Percentiles rank a stretch among this genome's conserved stretches.
Conservation (phyloP, 2,329 filamentous ascomycete genomes). For the Penicillium decumbens region DNA sequence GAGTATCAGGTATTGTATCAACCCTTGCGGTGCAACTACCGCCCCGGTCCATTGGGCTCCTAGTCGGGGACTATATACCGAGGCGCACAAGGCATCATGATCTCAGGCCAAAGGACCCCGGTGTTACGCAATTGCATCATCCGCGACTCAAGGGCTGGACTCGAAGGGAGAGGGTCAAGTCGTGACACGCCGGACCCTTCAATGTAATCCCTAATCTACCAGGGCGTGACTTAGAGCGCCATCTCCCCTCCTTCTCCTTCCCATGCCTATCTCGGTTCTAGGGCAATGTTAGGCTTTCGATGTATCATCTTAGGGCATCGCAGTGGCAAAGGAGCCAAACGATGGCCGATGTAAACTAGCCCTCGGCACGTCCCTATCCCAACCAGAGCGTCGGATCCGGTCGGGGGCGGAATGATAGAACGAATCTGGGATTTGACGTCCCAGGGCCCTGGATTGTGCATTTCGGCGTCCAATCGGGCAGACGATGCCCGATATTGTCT, state of each 20-base stretch:
- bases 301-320: not conserved
- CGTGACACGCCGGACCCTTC: not conserved
- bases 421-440: constrained; percentile 1
- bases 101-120: constrained; percentile 8
- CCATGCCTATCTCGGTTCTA: not conserved
- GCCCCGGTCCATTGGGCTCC: constrained; percentile 8
- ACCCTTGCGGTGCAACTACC: constrained; percentile 8
- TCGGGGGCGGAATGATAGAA: constrained; percentile 14
- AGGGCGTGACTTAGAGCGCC: not conserved
- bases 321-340: not conserved
- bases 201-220: not conserved
- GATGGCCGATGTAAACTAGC: not conserved
- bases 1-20: not conserved
- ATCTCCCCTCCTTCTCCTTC: not conserved
- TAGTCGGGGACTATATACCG: constrained; percentile 8
- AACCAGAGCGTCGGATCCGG: constrained; percentile 20
- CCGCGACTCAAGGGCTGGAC: not conserved
- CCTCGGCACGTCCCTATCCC: constrained; percentile 17
- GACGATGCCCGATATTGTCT: constrained; percentile 8
- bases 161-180: not conserved
- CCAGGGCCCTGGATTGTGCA: constrained; percentile 4
- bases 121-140: constrained; percentile 9
- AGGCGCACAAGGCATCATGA: constrained; percentile 1
- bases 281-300: not conserved
- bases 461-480: constrained; percentile 15